Percentiles rank a stretch among this genome's conserved stretches.
Evolutionary conservation across 2,329 filamentous ascomycete species (phyloP).

Genomic region (Fusarium sulawesiense): DNA sequence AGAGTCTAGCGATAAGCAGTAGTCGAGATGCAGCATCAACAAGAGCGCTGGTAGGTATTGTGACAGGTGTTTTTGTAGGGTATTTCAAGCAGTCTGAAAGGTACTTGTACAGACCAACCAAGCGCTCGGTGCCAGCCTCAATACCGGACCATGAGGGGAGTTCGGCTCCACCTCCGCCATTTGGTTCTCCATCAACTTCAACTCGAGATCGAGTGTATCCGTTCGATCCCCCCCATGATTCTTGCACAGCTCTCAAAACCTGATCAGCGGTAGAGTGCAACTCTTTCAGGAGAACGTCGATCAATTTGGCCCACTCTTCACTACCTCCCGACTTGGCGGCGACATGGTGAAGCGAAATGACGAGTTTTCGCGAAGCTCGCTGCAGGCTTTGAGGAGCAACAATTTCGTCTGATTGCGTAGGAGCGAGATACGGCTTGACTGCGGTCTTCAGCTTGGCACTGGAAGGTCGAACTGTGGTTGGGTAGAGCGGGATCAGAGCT

Average conservation of each 20-base stretch:
- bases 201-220: conserved; percentile 59
- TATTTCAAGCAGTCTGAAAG: conserved; percentile 72
- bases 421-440: conserved; percentile 70
- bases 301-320: conserved; percentile 80
- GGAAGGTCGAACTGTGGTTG: conserved; percentile 84
- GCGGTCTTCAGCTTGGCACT: conserved; percentile 74
- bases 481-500: conserved; percentile 80
- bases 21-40: conserved; percentile 77
- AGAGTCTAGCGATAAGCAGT: conserved; percentile 71
- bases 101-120: conserved; percentile 73
- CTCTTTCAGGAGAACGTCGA: conserved; percentile 70
- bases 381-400: conserved; percentile 65
- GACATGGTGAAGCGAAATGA: conserved; percentile 80
- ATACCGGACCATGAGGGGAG: conserved; percentile 81
- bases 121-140: conserved; percentile 76
- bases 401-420: conserved; percentile 65
- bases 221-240: conserved; percentile 80
- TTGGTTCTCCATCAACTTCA: conserved; percentile 59
- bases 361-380: conserved; percentile 70
- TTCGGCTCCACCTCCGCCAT: conserved; percentile 61
- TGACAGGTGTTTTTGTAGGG: conserved; percentile 73
- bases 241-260: conserved; percentile 80
- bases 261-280: conserved; percentile 79
- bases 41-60: conserved; percentile 74
- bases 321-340: conserved; percentile 81